These are phyloP conservation scores for Eutrema salsugineum DNA, from an alignment of 441 rosid genomes.

Conservation along the genomic window DNA sequence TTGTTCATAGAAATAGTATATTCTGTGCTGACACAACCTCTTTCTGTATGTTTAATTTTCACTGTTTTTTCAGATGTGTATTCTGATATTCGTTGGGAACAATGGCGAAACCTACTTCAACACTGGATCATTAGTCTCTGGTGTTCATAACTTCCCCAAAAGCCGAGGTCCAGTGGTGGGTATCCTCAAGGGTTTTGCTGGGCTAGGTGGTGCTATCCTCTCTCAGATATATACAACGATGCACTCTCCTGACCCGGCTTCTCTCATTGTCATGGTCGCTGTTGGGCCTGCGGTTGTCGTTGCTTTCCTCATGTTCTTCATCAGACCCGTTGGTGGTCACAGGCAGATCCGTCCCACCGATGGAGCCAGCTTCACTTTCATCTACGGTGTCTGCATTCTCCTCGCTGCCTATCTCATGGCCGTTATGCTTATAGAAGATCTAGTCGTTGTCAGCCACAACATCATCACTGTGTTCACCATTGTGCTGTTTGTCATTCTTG, in stretches of 20 bases:
- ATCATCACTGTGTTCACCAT: conserved; percentile 45
- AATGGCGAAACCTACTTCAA: conserved; percentile 98
- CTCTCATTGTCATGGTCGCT: conserved; percentile 93
- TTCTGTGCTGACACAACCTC: neutral
- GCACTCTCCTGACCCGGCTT: conserved; percentile 69
- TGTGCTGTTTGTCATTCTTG: conserved; percentile 56
- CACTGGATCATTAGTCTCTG: conserved; percentile 83
- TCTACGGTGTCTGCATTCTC: conserved; percentile 76
- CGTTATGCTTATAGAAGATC: conserved; percentile 83
- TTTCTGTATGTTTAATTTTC: neutral
- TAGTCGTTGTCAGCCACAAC: conserved; percentile 47
- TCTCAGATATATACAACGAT: conserved; percentile 79
- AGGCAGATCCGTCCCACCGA: conserved; percentile 72
- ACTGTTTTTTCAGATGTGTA: conserved; percentile 57
- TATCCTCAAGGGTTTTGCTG: conserved; percentile 97
- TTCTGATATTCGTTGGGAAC: conserved; percentile 82
- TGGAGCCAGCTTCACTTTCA: conserved; percentile 56
- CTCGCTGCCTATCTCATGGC: conserved; percentile 88
- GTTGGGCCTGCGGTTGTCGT: conserved; percentile 88
- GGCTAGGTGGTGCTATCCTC: conserved; percentile 92
- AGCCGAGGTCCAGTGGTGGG: conserved; percentile 97
- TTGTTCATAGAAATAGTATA: neutral
- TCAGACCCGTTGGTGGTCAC: conserved; percentile 95
- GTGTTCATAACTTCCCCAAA: conserved; percentile 94
- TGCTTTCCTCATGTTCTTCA: conserved; percentile 67